phyloP scores from a whole-genome alignment of 345 rosid species.

The Eutrema yunnanense region DNA sequence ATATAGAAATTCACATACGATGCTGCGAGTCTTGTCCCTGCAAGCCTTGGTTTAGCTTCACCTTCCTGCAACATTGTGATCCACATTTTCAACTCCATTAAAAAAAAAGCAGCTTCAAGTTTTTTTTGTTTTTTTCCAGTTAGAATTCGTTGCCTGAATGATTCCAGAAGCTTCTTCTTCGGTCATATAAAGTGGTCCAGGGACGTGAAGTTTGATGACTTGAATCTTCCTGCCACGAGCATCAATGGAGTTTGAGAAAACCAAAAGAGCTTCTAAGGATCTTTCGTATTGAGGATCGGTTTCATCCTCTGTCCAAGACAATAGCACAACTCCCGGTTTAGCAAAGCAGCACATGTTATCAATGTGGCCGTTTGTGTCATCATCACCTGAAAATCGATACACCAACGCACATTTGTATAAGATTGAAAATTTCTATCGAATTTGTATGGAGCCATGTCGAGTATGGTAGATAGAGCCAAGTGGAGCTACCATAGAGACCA shows the following conservation, averaged over 20 bases:
- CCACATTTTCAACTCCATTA: not conserved
- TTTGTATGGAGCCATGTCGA: not conserved
- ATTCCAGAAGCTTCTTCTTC: constrained; percentile 79
- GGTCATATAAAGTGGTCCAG: constrained; percentile 84
- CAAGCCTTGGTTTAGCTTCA: constrained; percentile 52
- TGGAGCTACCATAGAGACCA: constrained; percentile 63
- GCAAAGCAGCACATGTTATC: constrained; percentile 96
- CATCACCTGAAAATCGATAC: constrained; percentile 61
- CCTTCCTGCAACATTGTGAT: constrained; percentile 37
- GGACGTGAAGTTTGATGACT: constrained; percentile 70
- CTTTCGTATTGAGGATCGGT: constrained; percentile 69
- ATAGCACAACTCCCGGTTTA: constrained; percentile 77
- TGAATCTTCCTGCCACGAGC: constrained; percentile 66
- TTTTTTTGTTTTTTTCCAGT: not conserved
- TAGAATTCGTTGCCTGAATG: constrained; percentile 40
- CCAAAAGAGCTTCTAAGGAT: constrained; percentile 53
- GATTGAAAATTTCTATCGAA: not conserved
- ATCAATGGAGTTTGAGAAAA: constrained; percentile 59
- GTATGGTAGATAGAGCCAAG: not conserved
- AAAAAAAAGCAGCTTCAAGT: not conserved
- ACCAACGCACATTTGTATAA: not conserved
- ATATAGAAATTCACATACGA: constrained; percentile 83
- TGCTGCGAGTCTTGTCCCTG: constrained; percentile 84
- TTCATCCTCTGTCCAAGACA: constrained; percentile 77
- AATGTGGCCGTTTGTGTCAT: constrained; percentile 96